These are phyloP conservation scores for Cruciata laevipes DNA, from an alignment of 257 asterid genomes.

Conservation along the genomic window DNA sequence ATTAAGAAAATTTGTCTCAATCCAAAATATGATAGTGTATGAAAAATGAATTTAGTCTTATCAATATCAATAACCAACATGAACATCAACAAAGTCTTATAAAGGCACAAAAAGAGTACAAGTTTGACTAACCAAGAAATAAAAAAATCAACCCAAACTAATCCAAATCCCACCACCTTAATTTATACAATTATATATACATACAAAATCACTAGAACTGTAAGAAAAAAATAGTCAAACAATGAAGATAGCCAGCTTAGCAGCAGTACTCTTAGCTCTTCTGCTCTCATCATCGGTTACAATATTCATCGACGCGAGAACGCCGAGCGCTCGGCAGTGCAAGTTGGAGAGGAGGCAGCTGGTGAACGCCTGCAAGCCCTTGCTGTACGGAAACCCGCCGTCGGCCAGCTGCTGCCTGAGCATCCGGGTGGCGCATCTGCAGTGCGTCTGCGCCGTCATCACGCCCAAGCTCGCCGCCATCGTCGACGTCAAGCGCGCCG, in stretches of 20 bases:
- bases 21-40: too few species aligned
- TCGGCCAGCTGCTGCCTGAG: slow-evolving; percentile 18
- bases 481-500: slow-evolving; percentile 15
- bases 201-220: background rate
- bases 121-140: too few species aligned
- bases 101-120: too few species aligned
- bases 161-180: too few species aligned
- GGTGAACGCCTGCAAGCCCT: slow-evolving; percentile 20
- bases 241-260: background rate
- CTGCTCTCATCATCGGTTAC: too few species aligned
- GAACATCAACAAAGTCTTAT: too few species aligned
- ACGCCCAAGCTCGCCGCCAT: slow-evolving; percentile 25
- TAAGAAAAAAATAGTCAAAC: background rate
- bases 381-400: slow-evolving; percentile 21
- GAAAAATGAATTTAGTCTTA: too few species aligned
- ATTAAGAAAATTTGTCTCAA: too few species aligned
- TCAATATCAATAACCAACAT: too few species aligned
- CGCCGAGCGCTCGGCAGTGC: slow-evolving; percentile 12
- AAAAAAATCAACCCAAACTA: too few species aligned
- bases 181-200: background rate
- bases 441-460: slow-evolving; percentile 21
- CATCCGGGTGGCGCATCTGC: slow-evolving; percentile 10
- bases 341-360: slow-evolving; percentile 6
- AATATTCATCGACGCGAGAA: background rate
- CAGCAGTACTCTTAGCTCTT: background rate